Evolutionary conservation across 192 early-diverging fungal genomes (phyloP).

Genomic region (Gigaspora rosea): DNA sequence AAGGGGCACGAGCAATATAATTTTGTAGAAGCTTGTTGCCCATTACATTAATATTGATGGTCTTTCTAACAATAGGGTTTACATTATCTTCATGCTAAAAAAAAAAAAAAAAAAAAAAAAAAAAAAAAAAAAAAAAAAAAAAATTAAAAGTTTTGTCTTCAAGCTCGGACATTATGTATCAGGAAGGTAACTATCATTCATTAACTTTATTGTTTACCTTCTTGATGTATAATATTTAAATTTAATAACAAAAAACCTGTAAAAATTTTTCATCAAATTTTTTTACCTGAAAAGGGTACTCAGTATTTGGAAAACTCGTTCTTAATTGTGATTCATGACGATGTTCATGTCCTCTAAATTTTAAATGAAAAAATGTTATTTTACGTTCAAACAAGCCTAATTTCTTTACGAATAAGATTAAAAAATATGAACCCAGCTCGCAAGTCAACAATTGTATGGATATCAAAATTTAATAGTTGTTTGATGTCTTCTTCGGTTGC

Average conservation of each 20-base stretch:
- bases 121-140: not conserved
- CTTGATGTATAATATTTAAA: too few relatives aligned
- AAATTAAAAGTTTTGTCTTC: not conserved
- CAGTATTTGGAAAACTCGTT: slow-evolving; percentile 31
- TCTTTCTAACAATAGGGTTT: not conserved
- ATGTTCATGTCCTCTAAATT: slow-evolving; percentile 4
- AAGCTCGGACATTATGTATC: too few relatives aligned
- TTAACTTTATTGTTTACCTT: too few relatives aligned
- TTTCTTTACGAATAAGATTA: not conserved
- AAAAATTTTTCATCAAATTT: not conserved
- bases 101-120: not conserved
- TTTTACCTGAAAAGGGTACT: slow-evolving; percentile 11
- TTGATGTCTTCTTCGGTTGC: not conserved
- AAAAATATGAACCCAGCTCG: slow-evolving; percentile 22
- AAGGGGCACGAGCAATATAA: slow-evolving; percentile 21
- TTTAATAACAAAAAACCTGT: slow-evolving; percentile 25
- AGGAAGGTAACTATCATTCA: too few relatives aligned
- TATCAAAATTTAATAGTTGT: slow-evolving; percentile 5
- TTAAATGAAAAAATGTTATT: slow-evolving; percentile 1
- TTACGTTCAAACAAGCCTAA: not conserved
- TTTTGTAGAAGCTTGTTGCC: slow-evolving; percentile 26
- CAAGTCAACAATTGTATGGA: slow-evolving; percentile 33
- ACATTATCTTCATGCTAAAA: not conserved
- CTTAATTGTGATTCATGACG: slow-evolving; percentile 26
- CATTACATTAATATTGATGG: slow-evolving; percentile 31